These are phyloP conservation scores for Monilinia fructicola DNA, from an alignment of 2,329 filamentous ascomycete species.

Conservation along the genomic window DNA sequence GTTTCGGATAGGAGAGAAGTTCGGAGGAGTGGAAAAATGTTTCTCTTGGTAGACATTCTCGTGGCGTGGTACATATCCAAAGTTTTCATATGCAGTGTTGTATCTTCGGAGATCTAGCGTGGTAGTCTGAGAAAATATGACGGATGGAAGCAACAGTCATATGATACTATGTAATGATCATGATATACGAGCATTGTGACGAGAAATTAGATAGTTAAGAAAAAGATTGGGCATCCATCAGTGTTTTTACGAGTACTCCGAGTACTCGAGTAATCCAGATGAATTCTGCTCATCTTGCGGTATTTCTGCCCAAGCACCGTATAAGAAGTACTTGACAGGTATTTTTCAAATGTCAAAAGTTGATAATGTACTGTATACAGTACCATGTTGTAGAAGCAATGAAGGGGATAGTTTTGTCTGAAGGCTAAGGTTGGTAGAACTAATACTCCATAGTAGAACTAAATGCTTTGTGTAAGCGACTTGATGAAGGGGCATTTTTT, in stretches of 20 bases:
- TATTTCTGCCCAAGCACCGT: slow-evolving; percentile 10
- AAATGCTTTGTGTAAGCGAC: background rate
- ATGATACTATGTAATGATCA: slow-evolving; percentile 10
- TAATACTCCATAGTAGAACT: too few species aligned
- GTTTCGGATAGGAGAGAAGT: slow-evolving; percentile 10
- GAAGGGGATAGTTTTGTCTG: background rate
- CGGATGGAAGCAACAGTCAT: slow-evolving; percentile 1
- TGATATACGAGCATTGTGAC: background rate
- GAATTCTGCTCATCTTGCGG: background rate
- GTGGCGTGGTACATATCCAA: background rate
- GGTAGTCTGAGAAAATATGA: background rate
- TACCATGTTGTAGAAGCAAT: background rate
- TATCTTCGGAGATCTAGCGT: background rate
- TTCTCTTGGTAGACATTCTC: background rate
- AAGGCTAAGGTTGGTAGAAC: too few species aligned
- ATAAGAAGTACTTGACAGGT: background rate
- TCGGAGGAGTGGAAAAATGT: slow-evolving; percentile 3
- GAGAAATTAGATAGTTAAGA: background rate
- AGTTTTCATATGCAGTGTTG: background rate
- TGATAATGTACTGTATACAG: background rate
- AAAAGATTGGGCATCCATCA: background rate
- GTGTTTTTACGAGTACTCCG: background rate
- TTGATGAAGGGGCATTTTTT: background rate
- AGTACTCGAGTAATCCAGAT: background rate
- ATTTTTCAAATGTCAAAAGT: background rate